Evolutionary conservation across 257 asterid species (phyloP).

Genomic region (Gentiana dahurica): DNA sequence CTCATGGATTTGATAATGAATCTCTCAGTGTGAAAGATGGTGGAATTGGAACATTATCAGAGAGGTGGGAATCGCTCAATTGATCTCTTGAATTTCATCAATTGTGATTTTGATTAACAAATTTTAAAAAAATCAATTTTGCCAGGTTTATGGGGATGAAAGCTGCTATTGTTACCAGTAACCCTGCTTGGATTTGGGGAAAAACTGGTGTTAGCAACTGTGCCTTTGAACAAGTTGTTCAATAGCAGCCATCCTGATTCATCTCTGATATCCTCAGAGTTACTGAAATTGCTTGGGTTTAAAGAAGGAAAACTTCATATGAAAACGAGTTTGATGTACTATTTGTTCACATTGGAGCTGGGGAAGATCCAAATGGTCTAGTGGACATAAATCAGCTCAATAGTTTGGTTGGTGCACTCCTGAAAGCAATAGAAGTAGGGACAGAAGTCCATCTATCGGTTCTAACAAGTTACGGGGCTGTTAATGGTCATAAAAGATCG

Average conservation of each 20-base stretch:
- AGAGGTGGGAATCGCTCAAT: no score
- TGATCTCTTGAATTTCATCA: no score
- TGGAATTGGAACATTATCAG: no score
- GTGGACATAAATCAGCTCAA: constrained; percentile 36
- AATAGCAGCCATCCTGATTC: constrained; percentile 8
- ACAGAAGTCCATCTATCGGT: constrained; percentile 52
- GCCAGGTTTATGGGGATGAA: constrained; percentile 84
- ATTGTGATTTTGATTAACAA: no score
- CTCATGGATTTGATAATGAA: constrained; percentile 33
- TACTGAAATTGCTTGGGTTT: constrained; percentile 70
- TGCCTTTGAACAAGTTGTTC: constrained; percentile 32
- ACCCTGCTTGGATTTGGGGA: constrained; percentile 40
- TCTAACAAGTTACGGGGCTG: constrained; percentile 69
- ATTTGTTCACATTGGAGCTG: constrained; percentile 50
- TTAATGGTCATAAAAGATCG: constrained; percentile 24
- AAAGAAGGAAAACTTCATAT: constrained; percentile 41
- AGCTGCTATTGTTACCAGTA: constrained; percentile 53
- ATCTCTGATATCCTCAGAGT: constrained; percentile 25
- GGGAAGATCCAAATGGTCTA: constrained; percentile 23
- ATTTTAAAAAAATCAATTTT: no score
- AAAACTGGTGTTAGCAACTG: constrained; percentile 38
- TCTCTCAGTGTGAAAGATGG: no score
- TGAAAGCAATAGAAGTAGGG: constrained; percentile 31
- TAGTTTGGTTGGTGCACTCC: constrained; percentile 46
- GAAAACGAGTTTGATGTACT: constrained; percentile 57